phyloP scores from a whole-genome alignment of 2,329 filamentous ascomycete species.

The Diaporthe ilicicola region DNA sequence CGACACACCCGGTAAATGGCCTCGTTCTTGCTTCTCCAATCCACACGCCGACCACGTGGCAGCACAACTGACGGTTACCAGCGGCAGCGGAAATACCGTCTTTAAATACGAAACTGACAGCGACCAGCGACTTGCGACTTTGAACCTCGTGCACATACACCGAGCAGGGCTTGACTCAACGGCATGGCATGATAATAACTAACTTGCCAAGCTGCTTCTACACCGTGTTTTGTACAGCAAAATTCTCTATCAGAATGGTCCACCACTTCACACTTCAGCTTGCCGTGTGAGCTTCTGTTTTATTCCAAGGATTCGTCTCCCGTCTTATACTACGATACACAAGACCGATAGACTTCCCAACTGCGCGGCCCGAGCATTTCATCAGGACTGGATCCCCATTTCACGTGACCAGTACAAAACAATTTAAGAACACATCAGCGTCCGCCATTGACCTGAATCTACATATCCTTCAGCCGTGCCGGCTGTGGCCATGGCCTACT shows the following conservation, averaged over 20 bases:
- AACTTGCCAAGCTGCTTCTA: neutral
- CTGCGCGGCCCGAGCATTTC: neutral
- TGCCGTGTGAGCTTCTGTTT: slow-evolving; percentile 3
- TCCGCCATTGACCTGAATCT: neutral
- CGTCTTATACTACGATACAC: neutral
- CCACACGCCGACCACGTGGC: slow-evolving; percentile 20
- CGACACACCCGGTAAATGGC: neutral
- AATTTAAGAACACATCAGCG: neutral
- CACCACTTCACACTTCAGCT: neutral
- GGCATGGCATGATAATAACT: neutral
- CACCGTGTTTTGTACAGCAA: neutral
- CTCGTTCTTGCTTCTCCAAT: neutral
- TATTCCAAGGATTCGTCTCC: neutral
- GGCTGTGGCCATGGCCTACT: neutral
- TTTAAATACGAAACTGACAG: neutral
- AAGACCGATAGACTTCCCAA: neutral
- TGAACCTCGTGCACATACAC: neutral
- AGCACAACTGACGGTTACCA: neutral
- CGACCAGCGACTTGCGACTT: neutral
- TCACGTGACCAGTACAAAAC: neutral
- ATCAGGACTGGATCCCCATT: neutral
- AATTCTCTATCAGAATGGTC: neutral
- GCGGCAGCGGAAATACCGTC: neutral
- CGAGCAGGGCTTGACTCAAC: neutral
- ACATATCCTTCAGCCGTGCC: too few relatives aligned